These are phyloP conservation scores for Pyrenophora teres DNA, from an alignment of 2,329 filamentous ascomycete species.

Conservation along the genomic window DNA sequence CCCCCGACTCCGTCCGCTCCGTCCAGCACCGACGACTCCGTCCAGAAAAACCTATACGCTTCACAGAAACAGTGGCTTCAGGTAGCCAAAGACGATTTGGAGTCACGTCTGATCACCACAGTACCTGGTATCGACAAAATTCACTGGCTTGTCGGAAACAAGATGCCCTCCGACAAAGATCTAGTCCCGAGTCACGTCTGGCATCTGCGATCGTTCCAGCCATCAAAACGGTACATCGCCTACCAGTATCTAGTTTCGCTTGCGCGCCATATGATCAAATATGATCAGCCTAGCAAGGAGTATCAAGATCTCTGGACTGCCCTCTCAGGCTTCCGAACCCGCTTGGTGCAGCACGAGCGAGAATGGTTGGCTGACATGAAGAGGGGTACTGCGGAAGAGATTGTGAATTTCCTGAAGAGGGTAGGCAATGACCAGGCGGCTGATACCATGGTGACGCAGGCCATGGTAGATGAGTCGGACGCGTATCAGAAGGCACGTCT, in stretches of 20 bases:
- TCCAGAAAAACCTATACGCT: not conserved
- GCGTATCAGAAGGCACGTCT: not conserved
- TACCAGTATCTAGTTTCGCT: not conserved
- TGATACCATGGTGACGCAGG: not conserved
- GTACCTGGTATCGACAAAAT: not conserved
- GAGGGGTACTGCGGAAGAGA: not conserved
- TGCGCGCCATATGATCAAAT: not conserved
- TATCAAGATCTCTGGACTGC: not conserved
- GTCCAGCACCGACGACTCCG: not conserved
- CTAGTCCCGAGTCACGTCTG: not conserved
- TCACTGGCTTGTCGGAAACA: not conserved
- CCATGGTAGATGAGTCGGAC: not conserved
- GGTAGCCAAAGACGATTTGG: not conserved
- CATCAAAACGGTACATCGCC: not conserved
- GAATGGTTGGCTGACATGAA: not conserved
- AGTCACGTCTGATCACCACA: rapidly evolving
- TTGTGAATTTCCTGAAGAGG: not conserved
- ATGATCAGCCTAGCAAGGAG: not conserved
- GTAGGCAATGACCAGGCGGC: not conserved
- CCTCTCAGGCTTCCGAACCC: not conserved
- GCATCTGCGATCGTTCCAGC: not conserved
- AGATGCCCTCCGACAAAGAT: too few species aligned
- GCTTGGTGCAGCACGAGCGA: not conserved
- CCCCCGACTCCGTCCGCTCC: too few species aligned
- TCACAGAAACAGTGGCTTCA: not conserved